Base-by-base conservation (phyloP, 2,329 filamentous ascomycete species). In the Bipolaris victoriae region DNA sequence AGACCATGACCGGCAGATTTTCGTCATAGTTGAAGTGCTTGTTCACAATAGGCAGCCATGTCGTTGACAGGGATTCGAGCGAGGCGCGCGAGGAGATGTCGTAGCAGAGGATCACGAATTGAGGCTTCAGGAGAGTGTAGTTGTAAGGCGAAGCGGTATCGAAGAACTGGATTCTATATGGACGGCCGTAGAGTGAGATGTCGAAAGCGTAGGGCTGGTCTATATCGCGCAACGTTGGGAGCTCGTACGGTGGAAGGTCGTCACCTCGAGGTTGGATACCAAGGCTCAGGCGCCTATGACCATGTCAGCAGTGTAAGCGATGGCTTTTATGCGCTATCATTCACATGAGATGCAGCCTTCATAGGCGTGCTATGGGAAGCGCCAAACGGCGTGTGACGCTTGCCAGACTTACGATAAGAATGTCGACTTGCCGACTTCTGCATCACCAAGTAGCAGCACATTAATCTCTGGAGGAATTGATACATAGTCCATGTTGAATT, bases 171-270 rank as follows among this genome's bases (percentile, higher is more conserved):
- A 87, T 77, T 9, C 79, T 79, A 68, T 86, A 85, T 3, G 79
- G 80, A 9, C 82, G 82, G 43, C 80, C 80, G 60, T 84, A 85
- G 61, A 87, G 79, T 22, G 79, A 79, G 46, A 88, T 83, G 59
- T 87, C 80, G 72, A 86, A 88, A 43, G 79, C 73, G 69, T 84
- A 86, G 4, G 86, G 85, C 63, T 87, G 85, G 57, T 86, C 82
- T 22, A 77, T 70, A 63, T 87, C 84, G 53, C 79, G 81, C 4
- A 87, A 77, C 11, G 69, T 62, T 7, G 80, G 80, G 9, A 82
- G 68, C 10, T 66, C 43, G 54, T 73, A 73, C 40, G 76, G 69
- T 24, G 76, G 73, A 13, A 72, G 70, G 40, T 67, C 46, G 5
- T 72, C 67, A 36, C 62, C 52, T 10, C 61, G 63, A 11, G 66